phyloP scores from a whole-genome alignment of 2,329 filamentous ascomycete genomes.

The Fusarium sp. region DNA sequence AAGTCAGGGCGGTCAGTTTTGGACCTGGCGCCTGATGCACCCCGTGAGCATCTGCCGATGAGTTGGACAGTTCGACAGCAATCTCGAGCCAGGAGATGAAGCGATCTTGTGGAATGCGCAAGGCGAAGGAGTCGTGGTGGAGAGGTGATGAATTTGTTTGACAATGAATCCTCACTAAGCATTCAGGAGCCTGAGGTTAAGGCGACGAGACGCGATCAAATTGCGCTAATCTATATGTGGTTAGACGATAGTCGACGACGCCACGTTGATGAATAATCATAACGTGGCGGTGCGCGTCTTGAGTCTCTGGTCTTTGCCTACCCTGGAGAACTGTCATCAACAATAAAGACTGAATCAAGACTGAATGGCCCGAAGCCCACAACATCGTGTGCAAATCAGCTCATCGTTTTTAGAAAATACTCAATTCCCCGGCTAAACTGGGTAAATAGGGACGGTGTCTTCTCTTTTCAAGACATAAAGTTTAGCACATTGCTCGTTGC shows the following conservation, averaged over 20 bases:
- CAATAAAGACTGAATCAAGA: too few species aligned
- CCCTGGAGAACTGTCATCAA: too few species aligned
- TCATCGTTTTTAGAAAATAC: too few species aligned
- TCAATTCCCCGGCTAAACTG: too few species aligned
- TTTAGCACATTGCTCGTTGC: too few species aligned
- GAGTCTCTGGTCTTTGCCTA: too few species aligned
- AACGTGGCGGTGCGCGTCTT: not conserved
- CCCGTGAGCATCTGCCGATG: slow-evolving; percentile 51
- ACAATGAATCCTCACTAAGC: slow-evolving; percentile 42
- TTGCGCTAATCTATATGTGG: slow-evolving; percentile 3
- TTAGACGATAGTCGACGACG: not conserved
- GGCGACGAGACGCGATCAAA: slow-evolving; percentile 44
- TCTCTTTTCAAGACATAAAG: not conserved
- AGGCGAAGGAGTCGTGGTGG: slow-evolving; percentile 33
- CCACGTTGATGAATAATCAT: slow-evolving; percentile 37
- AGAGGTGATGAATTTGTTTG: slow-evolving; percentile 49
- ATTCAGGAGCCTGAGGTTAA: slow-evolving; percentile 44
- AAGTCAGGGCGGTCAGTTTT: slow-evolving; percentile 51
- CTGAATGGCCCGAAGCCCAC: too few species aligned
- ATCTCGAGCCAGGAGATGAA: slow-evolving; percentile 32
- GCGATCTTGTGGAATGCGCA: slow-evolving; percentile 37
- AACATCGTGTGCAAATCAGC: too few species aligned
- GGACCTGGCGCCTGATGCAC: slow-evolving; percentile 53
- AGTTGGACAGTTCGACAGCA: slow-evolving; percentile 40
- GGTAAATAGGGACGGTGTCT: too few species aligned